Conservation (phyloP, 148 eudicot species). For the Arctostaphylos glauca region DNA sequence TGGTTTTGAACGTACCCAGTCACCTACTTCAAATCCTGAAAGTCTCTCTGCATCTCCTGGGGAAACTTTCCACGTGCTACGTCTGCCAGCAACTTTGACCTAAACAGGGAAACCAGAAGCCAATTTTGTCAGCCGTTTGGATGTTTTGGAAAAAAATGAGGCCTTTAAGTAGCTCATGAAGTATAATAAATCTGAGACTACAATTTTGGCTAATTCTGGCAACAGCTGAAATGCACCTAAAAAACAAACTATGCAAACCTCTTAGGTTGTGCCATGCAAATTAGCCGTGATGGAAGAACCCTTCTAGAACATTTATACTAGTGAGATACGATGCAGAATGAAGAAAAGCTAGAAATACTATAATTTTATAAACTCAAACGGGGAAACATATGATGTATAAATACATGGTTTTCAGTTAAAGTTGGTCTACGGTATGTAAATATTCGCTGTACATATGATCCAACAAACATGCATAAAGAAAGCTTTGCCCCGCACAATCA, state of each 20-base stretch:
- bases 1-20: slow-evolving; percentile 97
- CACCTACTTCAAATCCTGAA: slow-evolving; percentile 96
- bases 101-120: slow-evolving; percentile 31
- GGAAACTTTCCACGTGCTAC: slow-evolving; percentile 82
- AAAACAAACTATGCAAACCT: background rate
- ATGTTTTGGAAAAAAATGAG: background rate
- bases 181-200: background rate
- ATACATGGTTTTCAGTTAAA: background rate
- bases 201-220: background rate
- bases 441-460: background rate
- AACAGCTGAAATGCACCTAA: slow-evolving; percentile 4
- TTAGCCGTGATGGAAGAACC: background rate
- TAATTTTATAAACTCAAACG: background rate
- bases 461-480: background rate
- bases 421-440: background rate
- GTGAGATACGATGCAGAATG: background rate
- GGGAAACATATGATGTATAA: background rate
- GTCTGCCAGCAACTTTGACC: slow-evolving; percentile 89
- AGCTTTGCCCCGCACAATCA: background rate
- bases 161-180: background rate
- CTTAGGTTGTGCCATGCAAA: background rate
- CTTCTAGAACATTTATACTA: background rate
- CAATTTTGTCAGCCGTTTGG: background rate
- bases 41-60: slow-evolving; percentile 96
- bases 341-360: background rate